Percentiles rank a stretch among this genome's conserved stretches.
Conservation (phyloP, 306 rosid genomes). For the Trichosanthes cucumerina region DNA sequence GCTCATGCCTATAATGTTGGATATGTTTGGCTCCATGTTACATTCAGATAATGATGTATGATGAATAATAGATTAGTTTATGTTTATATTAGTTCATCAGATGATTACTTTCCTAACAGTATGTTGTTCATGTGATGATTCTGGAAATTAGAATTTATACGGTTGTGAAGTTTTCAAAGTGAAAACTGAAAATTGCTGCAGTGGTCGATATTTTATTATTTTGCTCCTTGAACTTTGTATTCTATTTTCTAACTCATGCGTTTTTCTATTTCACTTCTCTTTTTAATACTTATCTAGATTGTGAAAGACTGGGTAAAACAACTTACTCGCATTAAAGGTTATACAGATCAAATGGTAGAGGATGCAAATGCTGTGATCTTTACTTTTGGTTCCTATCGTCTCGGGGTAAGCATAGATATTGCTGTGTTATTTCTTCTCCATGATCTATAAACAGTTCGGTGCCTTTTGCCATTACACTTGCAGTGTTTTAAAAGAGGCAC, state of each 20-base stretch:
- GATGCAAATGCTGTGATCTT: conserved; percentile 80
- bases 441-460: neutral
- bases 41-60: neutral
- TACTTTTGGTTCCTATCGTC: conserved; percentile 84
- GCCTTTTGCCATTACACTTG: neutral
- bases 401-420: conserved; percentile 57
- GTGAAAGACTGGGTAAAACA: conserved; percentile 90
- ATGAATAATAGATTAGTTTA: neutral
- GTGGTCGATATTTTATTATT: neutral
- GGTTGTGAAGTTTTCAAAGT: neutral
- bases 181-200: neutral
- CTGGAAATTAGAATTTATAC: neutral
- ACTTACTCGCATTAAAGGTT: conserved; percentile 72
- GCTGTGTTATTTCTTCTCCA: conserved; percentile 6
- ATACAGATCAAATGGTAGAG: conserved; percentile 94
- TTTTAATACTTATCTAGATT: conserved; percentile 35
- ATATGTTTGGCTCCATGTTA: neutral
- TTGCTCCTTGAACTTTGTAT: neutral
- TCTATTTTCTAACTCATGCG: neutral
- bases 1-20: neutral
- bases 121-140: neutral
- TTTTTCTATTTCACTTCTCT: neutral
- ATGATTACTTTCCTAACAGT: neutral
- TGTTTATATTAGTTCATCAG: neutral
- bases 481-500: too few species aligned